These are phyloP conservation scores for Sphaerobolus stellatus DNA, from an alignment of 1,284 basidiomycete species.

Conservation along the genomic window DNA sequence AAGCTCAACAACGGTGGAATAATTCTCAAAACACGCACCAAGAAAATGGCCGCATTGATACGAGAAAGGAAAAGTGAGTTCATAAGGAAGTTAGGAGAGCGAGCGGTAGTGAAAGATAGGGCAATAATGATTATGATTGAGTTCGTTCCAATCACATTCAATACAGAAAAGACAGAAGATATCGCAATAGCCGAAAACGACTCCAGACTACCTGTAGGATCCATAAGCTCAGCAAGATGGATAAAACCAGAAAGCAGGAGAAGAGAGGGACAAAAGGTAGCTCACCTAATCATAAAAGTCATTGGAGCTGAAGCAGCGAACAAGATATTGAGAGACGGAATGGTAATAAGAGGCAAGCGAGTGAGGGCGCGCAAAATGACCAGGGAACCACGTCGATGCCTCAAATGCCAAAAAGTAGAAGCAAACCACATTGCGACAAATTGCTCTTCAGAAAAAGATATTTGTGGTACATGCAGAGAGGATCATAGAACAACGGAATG, in stretches of 20 bases:
- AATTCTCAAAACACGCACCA: too few species aligned
- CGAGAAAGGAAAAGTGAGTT: too few species aligned
- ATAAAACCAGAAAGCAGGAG: not conserved
- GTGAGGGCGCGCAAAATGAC: not conserved
- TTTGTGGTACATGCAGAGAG: not conserved
- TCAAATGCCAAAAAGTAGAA: not conserved
- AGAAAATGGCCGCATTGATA: too few species aligned
- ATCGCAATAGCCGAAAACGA: too few species aligned
- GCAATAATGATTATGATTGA: too few species aligned
- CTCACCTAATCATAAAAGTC: not conserved
- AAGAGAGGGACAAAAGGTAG: not conserved
- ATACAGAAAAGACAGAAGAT: too few species aligned
- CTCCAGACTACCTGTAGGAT: not conserved
- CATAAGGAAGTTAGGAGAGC: too few species aligned
- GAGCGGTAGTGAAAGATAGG: too few species aligned
- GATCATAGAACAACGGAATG: not conserved
- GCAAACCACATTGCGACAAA: not conserved
- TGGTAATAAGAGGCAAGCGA: not conserved
- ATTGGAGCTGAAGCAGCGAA: not conserved
- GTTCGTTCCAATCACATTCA: too few species aligned
- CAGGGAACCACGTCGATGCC: not conserved
- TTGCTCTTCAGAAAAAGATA: not conserved
- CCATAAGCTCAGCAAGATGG: not conserved
- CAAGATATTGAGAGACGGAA: not conserved
- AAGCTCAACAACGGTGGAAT: too few species aligned